Percentiles rank a stretch among this genome's conserved stretches.
Conservation (phyloP, 352 stramenopile species). For the Saprolegnia diclina region DNA sequence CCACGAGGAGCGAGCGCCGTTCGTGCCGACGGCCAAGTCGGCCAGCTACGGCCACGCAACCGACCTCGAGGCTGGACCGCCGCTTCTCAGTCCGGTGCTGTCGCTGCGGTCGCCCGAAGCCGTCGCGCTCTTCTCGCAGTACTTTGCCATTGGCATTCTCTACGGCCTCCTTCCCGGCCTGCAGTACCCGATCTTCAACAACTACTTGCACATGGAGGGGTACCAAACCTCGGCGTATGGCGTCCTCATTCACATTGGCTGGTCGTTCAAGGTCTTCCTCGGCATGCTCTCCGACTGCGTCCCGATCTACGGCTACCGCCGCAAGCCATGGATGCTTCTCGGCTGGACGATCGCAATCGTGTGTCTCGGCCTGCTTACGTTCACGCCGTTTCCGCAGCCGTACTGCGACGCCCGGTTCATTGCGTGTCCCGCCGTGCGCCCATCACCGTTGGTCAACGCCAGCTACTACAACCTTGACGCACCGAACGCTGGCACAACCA, state of each 20-base stretch:
- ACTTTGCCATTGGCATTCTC: slow-evolving; percentile 56
- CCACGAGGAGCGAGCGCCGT: neutral
- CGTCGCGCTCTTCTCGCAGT: slow-evolving; percentile 62
- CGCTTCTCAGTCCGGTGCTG: slow-evolving; percentile 19
- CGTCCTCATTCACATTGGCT: slow-evolving; percentile 52
- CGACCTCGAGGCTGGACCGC: neutral
- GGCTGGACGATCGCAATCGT: slow-evolving; percentile 35
- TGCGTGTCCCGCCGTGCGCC: neutral
- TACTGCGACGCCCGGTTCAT: slow-evolving; percentile 1
- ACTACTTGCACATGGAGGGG: slow-evolving; percentile 62
- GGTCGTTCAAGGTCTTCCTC: slow-evolving; percentile 66
- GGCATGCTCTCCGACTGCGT: slow-evolving; percentile 59
- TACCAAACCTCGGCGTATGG: slow-evolving; percentile 56
- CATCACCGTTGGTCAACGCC: neutral
- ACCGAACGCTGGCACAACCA: slow-evolving; percentile 26
- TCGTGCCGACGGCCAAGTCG: neutral
- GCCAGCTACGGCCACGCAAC: neutral
- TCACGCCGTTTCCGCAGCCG: neutral
- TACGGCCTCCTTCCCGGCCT: slow-evolving; percentile 50
- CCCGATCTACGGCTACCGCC: slow-evolving; percentile 51
- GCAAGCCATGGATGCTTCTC: slow-evolving; percentile 28
- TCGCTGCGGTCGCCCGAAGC: slow-evolving; percentile 11
- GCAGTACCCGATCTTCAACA: slow-evolving; percentile 68
- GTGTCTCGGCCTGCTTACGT: neutral
- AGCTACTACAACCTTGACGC: slow-evolving; percentile 37